Conservation (phyloP, 768 basidiomycete species). For the Lentinula raphanica region DNA sequence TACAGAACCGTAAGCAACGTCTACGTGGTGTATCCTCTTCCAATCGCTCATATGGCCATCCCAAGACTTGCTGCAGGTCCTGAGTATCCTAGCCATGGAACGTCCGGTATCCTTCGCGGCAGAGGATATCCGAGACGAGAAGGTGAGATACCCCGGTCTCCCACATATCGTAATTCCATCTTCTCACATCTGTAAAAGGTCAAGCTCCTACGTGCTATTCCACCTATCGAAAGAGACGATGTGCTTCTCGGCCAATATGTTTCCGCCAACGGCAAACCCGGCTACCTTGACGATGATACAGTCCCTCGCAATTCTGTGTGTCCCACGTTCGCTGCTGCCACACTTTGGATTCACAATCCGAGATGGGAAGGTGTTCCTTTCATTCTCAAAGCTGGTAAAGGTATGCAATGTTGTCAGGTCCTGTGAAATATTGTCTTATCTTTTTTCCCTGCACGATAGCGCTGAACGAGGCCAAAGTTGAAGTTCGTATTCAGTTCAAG, state of each 20-base stretch:
- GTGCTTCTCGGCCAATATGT: constrained; percentile 94
- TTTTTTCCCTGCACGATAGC: constrained; percentile 42
- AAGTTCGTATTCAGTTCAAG: constrained; percentile 97
- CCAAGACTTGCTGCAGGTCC: constrained; percentile 88
- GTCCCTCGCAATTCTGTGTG: constrained; percentile 90
- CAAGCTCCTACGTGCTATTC: constrained; percentile 91
- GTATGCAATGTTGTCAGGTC: constrained; percentile 32
- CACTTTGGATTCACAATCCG: constrained; percentile 89
- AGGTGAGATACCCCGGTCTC: constrained; percentile 49
- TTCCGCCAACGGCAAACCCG: constrained; percentile 85
- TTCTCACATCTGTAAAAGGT: constrained; percentile 49
- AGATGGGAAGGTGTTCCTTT: constrained; percentile 99
- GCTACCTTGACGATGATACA: constrained; percentile 96
- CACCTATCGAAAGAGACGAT: constrained; percentile 71
- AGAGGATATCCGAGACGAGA: constrained; percentile 98
- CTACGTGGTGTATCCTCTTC: neutral
- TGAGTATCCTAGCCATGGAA: constrained; percentile 96
- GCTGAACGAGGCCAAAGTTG: constrained; percentile 97
- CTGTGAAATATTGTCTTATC: neutral
- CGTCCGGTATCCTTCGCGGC: constrained; percentile 95
- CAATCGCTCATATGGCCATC: neutral
- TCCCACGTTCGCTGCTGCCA: constrained; percentile 90
- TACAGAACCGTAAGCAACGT: constrained; percentile 87
- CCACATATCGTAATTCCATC: neutral
- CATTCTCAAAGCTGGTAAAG: constrained; percentile 97